A percentile compares a stretch with the other conserved stretches of the same genome.
phyloP scores from a whole-genome alignment of 129 eudicot genomes.

The Lactuca sativa region DNA sequence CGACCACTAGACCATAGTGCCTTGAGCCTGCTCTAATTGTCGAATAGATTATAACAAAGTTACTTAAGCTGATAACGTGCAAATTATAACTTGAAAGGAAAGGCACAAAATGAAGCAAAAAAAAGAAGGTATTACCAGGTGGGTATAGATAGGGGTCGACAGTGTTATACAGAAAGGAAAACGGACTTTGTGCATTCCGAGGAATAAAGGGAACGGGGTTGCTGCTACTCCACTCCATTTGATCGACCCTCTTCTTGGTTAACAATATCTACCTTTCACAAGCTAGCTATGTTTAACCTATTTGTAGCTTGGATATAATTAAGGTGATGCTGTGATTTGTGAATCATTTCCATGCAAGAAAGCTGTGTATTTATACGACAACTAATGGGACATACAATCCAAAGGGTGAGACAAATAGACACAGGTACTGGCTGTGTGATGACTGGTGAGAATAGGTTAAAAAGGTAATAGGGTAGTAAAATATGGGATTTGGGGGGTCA shows the following conservation, averaged over 20 bases:
- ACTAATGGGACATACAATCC: not conserved
- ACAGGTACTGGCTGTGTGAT: not conserved
- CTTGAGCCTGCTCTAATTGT: too few relatives aligned
- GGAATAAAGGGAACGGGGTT: conserved; percentile 42
- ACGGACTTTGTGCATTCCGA: conserved; percentile 49
- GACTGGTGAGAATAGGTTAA: conserved; percentile 9
- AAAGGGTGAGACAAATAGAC: conserved; percentile 15
- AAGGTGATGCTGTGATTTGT: not conserved
- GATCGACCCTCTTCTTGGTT: not conserved
- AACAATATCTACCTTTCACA: not conserved
- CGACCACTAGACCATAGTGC: too few relatives aligned
- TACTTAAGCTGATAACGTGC: not conserved
- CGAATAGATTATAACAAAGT: not conserved
- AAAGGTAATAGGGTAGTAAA: conserved; percentile 8
- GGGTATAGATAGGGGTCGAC: conserved; percentile 46
- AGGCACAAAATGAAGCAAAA: conserved; percentile 1
- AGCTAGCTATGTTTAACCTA: not conserved
- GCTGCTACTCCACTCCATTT: conserved; percentile 71
- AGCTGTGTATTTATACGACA: conserved; percentile 20
- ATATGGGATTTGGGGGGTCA: conserved; percentile 31
- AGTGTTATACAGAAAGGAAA: conserved; percentile 62
- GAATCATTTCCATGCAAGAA: not conserved
- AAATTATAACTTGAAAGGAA: not conserved
- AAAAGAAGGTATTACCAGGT: conserved; percentile 32
- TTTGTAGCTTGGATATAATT: not conserved